Evolutionary conservation across 2,329 filamentous ascomycete species (phyloP).

Genomic region (Xylaria hypoxylon): DNA sequence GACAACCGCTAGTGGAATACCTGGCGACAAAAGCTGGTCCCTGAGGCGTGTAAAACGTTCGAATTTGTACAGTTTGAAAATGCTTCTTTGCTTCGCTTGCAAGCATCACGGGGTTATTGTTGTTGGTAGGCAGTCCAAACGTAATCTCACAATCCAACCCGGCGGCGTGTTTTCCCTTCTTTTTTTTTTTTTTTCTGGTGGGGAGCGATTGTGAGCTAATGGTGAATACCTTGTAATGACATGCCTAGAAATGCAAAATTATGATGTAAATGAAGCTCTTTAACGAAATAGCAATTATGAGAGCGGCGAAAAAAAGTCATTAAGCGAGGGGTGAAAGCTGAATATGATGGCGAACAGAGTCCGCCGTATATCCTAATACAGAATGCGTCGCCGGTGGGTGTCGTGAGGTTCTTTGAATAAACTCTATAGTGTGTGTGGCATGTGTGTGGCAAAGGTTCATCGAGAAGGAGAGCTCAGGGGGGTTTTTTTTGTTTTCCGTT

Average conservation of each 20-base stretch:
- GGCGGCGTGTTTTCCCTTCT: not conserved
- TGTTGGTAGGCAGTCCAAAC: conserved; percentile 10
- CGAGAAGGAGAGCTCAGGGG: not conserved
- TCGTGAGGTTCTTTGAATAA: not conserved
- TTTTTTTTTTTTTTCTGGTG: conserved; percentile 9
- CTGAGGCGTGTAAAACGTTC: conserved; percentile 24
- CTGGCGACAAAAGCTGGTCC: conserved; percentile 2
- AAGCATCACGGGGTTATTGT: too few relatives aligned
- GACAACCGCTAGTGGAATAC: not conserved
- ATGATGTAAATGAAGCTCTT: conserved; percentile 14
- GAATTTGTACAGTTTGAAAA: conserved; percentile 18
- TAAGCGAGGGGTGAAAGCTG: not conserved
- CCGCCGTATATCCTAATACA: not conserved
- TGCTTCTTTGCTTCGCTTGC: not conserved
- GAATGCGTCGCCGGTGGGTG: conserved; percentile 5
- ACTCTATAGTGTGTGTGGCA: not conserved
- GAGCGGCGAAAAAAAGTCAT: not conserved
- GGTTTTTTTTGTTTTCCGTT: conserved; percentile 6
- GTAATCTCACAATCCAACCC: conserved; percentile 33
- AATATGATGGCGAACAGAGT: not conserved
- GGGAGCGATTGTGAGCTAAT: conserved; percentile 17
- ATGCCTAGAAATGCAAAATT: conserved; percentile 8
- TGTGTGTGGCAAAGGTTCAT: not conserved
- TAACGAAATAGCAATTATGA: not conserved
- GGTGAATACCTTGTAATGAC: not conserved